Evolutionary conservation across 306 rosid species (phyloP).

Genomic region (Cicer yamashitae): DNA sequence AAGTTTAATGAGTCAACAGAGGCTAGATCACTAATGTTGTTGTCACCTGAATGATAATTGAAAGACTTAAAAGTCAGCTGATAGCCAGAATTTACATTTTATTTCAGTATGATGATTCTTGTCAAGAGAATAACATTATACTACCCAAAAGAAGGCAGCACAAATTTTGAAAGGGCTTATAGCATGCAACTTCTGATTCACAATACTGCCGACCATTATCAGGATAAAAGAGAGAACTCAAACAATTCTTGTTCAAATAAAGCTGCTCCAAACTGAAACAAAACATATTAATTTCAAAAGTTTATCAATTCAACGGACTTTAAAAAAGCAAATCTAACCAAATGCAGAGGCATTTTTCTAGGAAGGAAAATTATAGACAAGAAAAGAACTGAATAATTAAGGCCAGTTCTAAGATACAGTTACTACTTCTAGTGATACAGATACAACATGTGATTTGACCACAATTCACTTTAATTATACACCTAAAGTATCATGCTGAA

Average conservation of each 20-base stretch:
- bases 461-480: slow-evolving; percentile 39
- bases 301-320: slow-evolving; percentile 41
- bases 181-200: slow-evolving; percentile 50
- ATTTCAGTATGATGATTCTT: slow-evolving; percentile 33
- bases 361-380: slow-evolving; percentile 16
- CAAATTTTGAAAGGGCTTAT: slow-evolving; percentile 71
- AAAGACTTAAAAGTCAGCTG: slow-evolving; percentile 38
- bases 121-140: slow-evolving; percentile 40
- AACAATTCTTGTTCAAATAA: slow-evolving; percentile 80
- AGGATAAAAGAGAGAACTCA: slow-evolving; percentile 71
- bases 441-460: slow-evolving; percentile 35
- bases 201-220: slow-evolving; percentile 40
- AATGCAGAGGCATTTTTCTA: slow-evolving; percentile 2
- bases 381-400: slow-evolving; percentile 27
- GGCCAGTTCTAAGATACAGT: slow-evolving; percentile 37
- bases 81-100: slow-evolving; percentile 31
- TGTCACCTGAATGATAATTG: slow-evolving; percentile 68
- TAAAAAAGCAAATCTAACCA: slow-evolving; percentile 28
- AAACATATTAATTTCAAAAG: slow-evolving; percentile 43
- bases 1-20: slow-evolving; percentile 78
- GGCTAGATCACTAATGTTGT: slow-evolving; percentile 69
- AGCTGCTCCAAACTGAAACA: slow-evolving; percentile 95
- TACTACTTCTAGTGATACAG: slow-evolving; percentile 32
- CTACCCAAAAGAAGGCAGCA: slow-evolving; percentile 86
- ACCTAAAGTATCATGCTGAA: slow-evolving; percentile 29